A percentile compares a stretch with the other conserved stretches of the same genome.
These are phyloP conservation scores for Exophiala viscosa DNA, from an alignment of 2,329 filamentous ascomycete species.

Conservation along the genomic window DNA sequence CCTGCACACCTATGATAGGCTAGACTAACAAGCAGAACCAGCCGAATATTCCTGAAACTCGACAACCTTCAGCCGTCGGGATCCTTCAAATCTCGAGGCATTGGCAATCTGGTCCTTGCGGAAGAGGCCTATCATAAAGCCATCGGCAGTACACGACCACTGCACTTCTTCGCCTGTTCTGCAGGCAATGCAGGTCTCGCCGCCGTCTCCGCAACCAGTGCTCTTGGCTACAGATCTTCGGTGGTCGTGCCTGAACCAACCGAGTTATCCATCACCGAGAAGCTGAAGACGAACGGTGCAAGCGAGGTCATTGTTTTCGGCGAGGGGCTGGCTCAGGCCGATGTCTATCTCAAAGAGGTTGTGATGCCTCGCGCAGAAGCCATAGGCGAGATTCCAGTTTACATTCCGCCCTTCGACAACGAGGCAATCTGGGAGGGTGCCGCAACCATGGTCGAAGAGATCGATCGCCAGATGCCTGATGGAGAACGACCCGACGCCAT, in stretches of 20 bases:
- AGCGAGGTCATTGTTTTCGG: slow-evolving; percentile 64
- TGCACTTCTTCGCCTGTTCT: slow-evolving; percentile 74
- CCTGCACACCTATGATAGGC: neutral
- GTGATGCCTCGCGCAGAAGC: slow-evolving; percentile 34
- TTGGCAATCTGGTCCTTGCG: slow-evolving; percentile 44
- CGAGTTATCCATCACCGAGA: slow-evolving; percentile 65
- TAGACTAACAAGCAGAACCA: neutral
- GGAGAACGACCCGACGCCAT: slow-evolving; percentile 59
- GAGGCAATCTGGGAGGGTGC: slow-evolving; percentile 45
- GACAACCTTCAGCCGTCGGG: slow-evolving; percentile 79
- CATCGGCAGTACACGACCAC: slow-evolving; percentile 12
- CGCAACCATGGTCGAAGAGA: slow-evolving; percentile 42
- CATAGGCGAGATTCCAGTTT: slow-evolving; percentile 41
- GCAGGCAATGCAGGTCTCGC: slow-evolving; percentile 84
- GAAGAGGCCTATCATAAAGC: slow-evolving; percentile 43
- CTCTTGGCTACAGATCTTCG: slow-evolving; percentile 63
- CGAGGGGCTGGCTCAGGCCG: slow-evolving; percentile 64
- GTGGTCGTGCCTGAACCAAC: slow-evolving; percentile 69
- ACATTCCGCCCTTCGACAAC: slow-evolving; percentile 47
- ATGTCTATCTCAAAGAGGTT: slow-evolving; percentile 59
- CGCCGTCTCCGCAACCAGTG: slow-evolving; percentile 66
- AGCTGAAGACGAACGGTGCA: slow-evolving; percentile 66
- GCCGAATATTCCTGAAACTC: slow-evolving; percentile 79
- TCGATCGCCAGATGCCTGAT: slow-evolving; percentile 39
- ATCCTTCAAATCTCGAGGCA: slow-evolving; percentile 68